Evolutionary conservation across 2,329 filamentous ascomycete genomes (phyloP).

Genomic region (Calonectria ilicicola): DNA sequence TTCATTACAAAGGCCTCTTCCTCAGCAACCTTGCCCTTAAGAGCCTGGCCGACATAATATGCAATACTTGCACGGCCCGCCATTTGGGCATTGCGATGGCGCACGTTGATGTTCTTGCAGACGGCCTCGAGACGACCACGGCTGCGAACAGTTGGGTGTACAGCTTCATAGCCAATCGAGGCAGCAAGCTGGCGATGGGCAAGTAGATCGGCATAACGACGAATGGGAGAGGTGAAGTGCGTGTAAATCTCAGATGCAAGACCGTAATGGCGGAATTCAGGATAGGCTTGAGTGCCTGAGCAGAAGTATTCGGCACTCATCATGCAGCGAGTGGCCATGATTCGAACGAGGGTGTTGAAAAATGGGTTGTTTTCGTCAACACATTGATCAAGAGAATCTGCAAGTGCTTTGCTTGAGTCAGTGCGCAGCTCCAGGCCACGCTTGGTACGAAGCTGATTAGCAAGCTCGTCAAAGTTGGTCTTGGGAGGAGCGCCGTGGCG

Average conservation of each 20-base stretch:
- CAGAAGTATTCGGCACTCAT: constrained; percentile 99
- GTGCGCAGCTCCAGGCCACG: constrained; percentile 82
- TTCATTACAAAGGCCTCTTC: constrained; percentile 98
- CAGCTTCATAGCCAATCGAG: constrained; percentile 90
- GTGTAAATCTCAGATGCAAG: constrained; percentile 98
- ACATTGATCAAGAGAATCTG: constrained; percentile 90
- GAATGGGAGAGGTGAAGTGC: constrained; percentile 97
- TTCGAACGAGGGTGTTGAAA: constrained; percentile 98
- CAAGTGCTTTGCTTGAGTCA: constrained; percentile 92
- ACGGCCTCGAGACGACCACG: constrained; percentile 90
- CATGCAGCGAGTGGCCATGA: constrained; percentile 99
- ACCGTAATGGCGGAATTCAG: constrained; percentile 97
- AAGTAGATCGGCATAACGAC: constrained; percentile 95
- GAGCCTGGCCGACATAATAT: constrained; percentile 97
- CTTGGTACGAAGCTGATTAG: constrained; percentile 91
- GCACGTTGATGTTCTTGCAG: constrained; percentile 98
- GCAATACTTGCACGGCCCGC: constrained; percentile 94
- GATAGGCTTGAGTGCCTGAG: constrained; percentile 90
- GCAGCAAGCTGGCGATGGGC: constrained; percentile 95
- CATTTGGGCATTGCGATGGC: constrained; percentile 96
- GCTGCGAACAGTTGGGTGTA: constrained; percentile 85
- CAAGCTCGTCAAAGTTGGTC: constrained; percentile 95
- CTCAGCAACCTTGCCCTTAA: constrained; percentile 80
- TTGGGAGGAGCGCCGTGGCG: constrained; percentile 93
- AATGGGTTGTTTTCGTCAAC: constrained; percentile 86